A percentile compares a stretch with the other conserved stretches of the same genome.
These are phyloP conservation scores for Isochrysis galbana DNA, from an alignment of 78 protist species.

Conservation along the genomic window DNA sequence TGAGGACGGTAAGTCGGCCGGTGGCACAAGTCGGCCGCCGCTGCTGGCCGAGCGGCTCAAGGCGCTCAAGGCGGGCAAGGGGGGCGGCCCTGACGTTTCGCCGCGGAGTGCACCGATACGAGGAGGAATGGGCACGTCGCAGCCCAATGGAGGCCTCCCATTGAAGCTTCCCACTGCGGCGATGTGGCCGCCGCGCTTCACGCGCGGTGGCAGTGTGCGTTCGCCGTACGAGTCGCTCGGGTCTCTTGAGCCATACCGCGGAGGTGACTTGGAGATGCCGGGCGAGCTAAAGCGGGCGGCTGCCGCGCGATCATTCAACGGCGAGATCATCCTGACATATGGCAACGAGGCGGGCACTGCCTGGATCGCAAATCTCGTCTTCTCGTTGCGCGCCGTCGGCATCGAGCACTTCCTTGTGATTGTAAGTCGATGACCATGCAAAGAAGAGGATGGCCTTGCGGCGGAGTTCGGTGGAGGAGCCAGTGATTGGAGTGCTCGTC, in stretches of 20 bases:
- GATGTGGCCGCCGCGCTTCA: not conserved
- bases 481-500: too few species aligned
- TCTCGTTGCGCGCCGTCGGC: conserved; percentile 12
- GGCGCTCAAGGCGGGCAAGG: too few species aligned
- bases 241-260: not conserved
- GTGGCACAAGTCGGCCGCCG: too few species aligned
- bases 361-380: not conserved
- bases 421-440: too few species aligned
- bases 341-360: conserved; percentile 20
- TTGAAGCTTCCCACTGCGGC: not conserved
- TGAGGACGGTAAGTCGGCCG: too few species aligned
- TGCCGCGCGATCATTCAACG: not conserved
- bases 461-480: too few species aligned
- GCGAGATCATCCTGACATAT: conserved; percentile 9
- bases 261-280: not conserved
- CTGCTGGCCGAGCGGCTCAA: too few species aligned
- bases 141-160: not conserved
- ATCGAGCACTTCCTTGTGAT: conserved; percentile 11
- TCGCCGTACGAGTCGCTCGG: not conserved
- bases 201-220: not conserved
- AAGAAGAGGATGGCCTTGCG: too few species aligned
- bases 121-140: too few species aligned
- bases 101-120: too few species aligned
- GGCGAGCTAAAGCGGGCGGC: conserved; percentile 6
- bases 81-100: too few species aligned